Conservation (phyloP, 768 basidiomycete species). For the Lentinula raphanica region DNA sequence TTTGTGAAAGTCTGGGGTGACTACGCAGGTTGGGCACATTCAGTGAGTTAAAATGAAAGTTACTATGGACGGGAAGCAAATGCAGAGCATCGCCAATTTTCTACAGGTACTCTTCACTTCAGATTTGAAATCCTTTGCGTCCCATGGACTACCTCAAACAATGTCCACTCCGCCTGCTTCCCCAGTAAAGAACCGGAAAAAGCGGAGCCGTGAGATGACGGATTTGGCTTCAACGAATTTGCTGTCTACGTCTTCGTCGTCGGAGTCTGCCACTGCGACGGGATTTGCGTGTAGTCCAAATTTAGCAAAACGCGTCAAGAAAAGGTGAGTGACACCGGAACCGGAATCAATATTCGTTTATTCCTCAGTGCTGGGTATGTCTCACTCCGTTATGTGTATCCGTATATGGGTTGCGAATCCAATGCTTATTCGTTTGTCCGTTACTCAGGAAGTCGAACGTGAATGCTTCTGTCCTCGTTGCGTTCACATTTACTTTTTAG, state of each 20-base stretch:
- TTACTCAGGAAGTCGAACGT: background rate
- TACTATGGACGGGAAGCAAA: background rate
- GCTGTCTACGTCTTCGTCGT: background rate
- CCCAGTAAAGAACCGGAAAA: conserved; percentile 3
- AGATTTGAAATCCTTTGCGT: conserved; percentile 63
- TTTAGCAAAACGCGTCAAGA: conserved; percentile 3
- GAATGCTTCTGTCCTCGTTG: background rate
- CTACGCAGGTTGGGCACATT: conserved; percentile 89
- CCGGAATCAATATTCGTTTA: background rate
- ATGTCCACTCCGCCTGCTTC: background rate
- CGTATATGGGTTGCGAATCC: background rate
- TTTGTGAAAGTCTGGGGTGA: conserved; percentile 70
- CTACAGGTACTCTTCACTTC: conserved; percentile 71
- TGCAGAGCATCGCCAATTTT: background rate
- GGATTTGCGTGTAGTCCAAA: background rate
- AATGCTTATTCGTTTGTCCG: background rate
- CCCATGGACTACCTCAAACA: conserved; percentile 42
- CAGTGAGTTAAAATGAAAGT: conserved; percentile 41
- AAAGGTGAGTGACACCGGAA: background rate
- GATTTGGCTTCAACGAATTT: background rate
- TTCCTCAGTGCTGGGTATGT: background rate
- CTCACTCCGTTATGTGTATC: background rate
- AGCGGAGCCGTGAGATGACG: background rate
- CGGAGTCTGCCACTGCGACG: background rate
- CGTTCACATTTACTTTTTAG: background rate